phyloP scores from a whole-genome alignment of 345 rosid genomes.

The Eucalyptus curtisii region DNA sequence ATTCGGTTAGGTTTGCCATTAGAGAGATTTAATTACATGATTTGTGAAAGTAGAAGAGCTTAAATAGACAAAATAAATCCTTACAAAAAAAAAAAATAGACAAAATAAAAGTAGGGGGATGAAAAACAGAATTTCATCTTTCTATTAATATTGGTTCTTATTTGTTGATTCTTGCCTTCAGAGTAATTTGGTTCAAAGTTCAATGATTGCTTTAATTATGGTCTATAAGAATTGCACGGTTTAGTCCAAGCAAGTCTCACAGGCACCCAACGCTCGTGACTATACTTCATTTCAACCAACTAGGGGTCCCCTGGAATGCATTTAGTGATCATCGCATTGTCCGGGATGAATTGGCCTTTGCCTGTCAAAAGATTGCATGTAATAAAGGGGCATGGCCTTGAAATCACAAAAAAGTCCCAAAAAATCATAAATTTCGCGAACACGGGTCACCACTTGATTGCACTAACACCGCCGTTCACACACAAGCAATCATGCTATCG shows the following conservation, averaged over 20 bases:
- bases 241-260: neutral
- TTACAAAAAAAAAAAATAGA: too few species aligned
- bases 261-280: neutral
- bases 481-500: rapidly evolving
- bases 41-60: neutral
- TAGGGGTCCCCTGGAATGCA: neutral
- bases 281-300: neutral
- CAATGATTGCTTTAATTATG: neutral
- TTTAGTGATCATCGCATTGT: neutral
- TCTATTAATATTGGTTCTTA: neutral
- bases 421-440: neutral
- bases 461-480: neutral
- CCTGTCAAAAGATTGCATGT: neutral
- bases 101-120: neutral
- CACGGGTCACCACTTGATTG: neutral
- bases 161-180: neutral
- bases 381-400: neutral
- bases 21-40: neutral
- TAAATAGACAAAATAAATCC: too few species aligned
- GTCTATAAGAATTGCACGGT: neutral
- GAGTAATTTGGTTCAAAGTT: neutral
- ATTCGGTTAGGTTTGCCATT: neutral
- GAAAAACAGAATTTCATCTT: neutral
- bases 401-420: neutral
- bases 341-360: neutral